Percentiles rank a stretch among this genome's conserved stretches.
Conservation (phyloP, 257 asterid species). For the Lavandula angustifolia region DNA sequence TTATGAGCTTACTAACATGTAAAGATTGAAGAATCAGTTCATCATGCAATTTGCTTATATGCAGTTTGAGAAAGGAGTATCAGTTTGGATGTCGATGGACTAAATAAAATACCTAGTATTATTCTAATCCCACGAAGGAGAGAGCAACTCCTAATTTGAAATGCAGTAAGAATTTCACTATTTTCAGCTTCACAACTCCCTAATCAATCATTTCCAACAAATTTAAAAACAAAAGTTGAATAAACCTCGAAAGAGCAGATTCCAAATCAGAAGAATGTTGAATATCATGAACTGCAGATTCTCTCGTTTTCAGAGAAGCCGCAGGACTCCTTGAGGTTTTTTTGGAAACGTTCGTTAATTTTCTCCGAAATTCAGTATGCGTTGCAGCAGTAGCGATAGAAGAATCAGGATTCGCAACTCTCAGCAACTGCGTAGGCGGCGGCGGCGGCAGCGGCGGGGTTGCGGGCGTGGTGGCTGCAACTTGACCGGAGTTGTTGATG, state of each 20-base stretch:
- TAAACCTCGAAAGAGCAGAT: conserved; percentile 75
- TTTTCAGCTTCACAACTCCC: neutral
- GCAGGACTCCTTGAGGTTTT: conserved; percentile 32
- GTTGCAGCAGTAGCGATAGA: conserved; percentile 25
- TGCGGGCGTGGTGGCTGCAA: conserved; percentile 28
- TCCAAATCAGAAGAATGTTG: conserved; percentile 65
- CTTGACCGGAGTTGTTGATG: conserved; percentile 24
- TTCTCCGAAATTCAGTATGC: conserved; percentile 33
- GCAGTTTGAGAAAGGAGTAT: neutral
- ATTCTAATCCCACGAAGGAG: conserved; percentile 13
- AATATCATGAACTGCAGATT: conserved; percentile 66
- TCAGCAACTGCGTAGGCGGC: conserved; percentile 33
- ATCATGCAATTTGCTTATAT: neutral
- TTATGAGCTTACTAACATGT: neutral
- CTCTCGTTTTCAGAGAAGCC: conserved; percentile 38
- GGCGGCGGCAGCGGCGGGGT: conserved; percentile 27
- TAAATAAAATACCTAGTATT: conserved; percentile 10
- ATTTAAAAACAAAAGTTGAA: neutral
- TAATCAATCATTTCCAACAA: neutral
- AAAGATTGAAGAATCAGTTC: neutral
- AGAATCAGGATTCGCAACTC: conserved; percentile 26
- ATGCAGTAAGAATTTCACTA: conserved; percentile 13
- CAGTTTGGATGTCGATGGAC: conserved; percentile 9
- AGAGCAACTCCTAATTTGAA: neutral
- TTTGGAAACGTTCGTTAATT: conserved; percentile 31